Conservation (phyloP, 495 filamentous ascomycete species). For the Extremus antarcticus region DNA sequence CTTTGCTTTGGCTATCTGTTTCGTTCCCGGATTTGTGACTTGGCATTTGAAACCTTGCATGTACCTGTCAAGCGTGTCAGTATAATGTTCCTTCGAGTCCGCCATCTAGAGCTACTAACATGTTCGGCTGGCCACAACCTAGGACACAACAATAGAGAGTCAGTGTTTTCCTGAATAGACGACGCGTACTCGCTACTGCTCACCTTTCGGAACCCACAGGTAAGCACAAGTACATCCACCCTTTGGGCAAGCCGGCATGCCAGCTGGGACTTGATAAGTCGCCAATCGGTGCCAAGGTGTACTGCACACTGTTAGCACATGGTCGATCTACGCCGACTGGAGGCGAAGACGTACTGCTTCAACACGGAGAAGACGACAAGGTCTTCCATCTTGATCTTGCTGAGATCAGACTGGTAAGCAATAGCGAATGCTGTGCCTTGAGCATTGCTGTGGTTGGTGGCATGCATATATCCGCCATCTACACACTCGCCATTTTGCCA, state of each 20-base stretch:
- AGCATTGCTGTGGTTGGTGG: conserved; percentile 34
- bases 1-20: conserved; percentile 31
- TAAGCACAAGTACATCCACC: conserved; percentile 46
- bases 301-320: neutral
- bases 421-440: conserved; percentile 46
- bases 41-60: conserved; percentile 48
- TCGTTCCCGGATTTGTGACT: conserved; percentile 36
- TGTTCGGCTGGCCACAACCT: conserved; percentile 39
- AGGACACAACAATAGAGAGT: too few relatives aligned
- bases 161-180: too few relatives aligned
- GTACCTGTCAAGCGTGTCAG: conserved; percentile 13
- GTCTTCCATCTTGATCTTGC: conserved; percentile 41
- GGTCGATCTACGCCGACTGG: neutral
- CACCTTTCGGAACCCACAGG: conserved; percentile 46
- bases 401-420: conserved; percentile 39
- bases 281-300: conserved; percentile 42
- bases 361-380: conserved; percentile 42
- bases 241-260: conserved; percentile 38
- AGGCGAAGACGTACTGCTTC: conserved; percentile 22
- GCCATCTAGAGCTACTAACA: conserved; percentile 14
- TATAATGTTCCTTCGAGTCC: too few relatives aligned
- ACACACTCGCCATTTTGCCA: conserved; percentile 25
- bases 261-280: conserved; percentile 38
- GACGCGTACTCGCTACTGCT: too few relatives aligned
- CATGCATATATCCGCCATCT: conserved; percentile 38